Base-by-base conservation (phyloP, 2,329 filamentous ascomycete species). In the Colletotrichum melonis region DNA sequence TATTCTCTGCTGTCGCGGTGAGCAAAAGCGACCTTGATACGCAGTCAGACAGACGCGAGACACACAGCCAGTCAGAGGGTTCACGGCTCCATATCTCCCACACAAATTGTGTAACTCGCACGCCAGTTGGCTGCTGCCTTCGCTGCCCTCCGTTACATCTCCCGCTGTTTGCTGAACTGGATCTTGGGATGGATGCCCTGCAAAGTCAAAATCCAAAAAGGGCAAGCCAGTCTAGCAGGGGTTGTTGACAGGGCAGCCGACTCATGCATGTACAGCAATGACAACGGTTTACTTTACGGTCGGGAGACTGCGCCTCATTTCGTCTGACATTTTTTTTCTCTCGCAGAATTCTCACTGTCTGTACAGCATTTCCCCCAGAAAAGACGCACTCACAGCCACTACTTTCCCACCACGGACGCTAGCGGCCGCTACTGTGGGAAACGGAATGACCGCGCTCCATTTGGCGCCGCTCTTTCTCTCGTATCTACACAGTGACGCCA, bases 401-500 rank as follows among this genome's bases (percentile, higher is more conserved):
- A 22, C 28, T 67, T 63, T 55, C 58, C 65, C 59, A 73, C 69
- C 65, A 62, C 72, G 68, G 68, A 64, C 68, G 58, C 67, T 73
- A 73, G 70, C 70, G 67, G 60, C 56, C 67, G 60, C 70, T 73
- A 70, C 70, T 73, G 70, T 73, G 70, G 70, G 60, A 73, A 73
- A 73, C 70, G 70, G 70, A 73, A 70, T 73, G 70, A 58, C 70
- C 70, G 70, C 56, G 67, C 70, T 73, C 70, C 70, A 73, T 70
- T 35, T 69, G 67, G 70, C 70, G 70, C 66, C 65, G 69, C 70
- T 73, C 26, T 55, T 65, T 70, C 70, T 62, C 70, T 73, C 70
- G 70, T 73, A 73, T 73, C 70, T 59, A 70, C 60, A 63, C 67
- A 56, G 70, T 73, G 70, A 73, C 70, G 70, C 70, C 67, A 73